Percentiles rank a stretch among this genome's conserved stretches.
These are phyloP conservation scores for Sphagnum contortum DNA, from an alignment of 225 moss, liverwort and hornwort species.

Conservation along the genomic window DNA sequence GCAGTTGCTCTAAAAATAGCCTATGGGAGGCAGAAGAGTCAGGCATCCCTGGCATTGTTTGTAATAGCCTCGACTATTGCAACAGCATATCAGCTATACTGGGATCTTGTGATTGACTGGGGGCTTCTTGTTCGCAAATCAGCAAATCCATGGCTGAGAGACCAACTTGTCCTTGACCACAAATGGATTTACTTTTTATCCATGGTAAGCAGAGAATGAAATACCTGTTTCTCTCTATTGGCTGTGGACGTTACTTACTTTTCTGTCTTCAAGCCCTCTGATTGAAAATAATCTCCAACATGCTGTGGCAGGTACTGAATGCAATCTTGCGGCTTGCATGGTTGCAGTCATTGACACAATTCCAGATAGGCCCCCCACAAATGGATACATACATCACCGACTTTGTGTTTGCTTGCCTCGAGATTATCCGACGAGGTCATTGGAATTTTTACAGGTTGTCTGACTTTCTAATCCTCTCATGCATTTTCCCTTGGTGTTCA, in stretches of 20 bases:
- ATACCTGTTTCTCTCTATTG: not conserved
- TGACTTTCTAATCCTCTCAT: too few species aligned
- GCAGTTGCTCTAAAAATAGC: conserved; percentile 31
- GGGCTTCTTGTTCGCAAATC: conserved; percentile 59
- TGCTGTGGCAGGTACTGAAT: conserved; percentile 21
- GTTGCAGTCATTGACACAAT: conserved; percentile 33
- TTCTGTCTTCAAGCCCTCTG: not conserved
- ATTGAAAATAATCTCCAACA: not conserved
- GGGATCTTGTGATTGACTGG: conserved; percentile 87
- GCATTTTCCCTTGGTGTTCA: too few species aligned
- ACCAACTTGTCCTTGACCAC: conserved; percentile 55
- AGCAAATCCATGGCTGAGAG: conserved; percentile 68
- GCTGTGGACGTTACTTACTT: not conserved
- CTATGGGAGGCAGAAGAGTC: conserved; percentile 22
- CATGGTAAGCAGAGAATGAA: conserved; percentile 40
- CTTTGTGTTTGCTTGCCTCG: conserved; percentile 48
- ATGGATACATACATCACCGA: conserved; percentile 20
- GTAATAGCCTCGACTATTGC: conserved; percentile 40
- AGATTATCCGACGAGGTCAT: conserved; percentile 71
- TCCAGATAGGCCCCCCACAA: conserved; percentile 14
- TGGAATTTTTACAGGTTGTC: conserved; percentile 88
- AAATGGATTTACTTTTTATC: conserved; percentile 77
- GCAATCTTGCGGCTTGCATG: conserved; percentile 33
- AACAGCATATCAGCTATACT: conserved; percentile 65
- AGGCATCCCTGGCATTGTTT: conserved; percentile 32